Evolutionary conservation across 495 filamentous ascomycete species (phyloP).

Genomic region (Xylaria sp.): DNA sequence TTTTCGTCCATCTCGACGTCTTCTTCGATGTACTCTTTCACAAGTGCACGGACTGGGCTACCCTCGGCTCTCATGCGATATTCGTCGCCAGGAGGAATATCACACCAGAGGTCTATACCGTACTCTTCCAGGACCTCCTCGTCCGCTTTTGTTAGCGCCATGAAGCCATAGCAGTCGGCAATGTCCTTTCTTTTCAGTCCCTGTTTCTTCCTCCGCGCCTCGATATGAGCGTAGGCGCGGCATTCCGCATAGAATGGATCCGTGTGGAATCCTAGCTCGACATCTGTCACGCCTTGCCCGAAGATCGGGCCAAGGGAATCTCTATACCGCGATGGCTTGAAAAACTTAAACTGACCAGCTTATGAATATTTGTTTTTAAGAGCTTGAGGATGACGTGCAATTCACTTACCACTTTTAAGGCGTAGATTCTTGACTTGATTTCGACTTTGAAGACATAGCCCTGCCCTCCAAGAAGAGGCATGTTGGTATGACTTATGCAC

Average conservation of each 20-base stretch:
- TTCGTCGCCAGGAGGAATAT: conserved; percentile 3
- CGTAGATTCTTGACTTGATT: background rate
- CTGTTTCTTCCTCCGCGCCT: background rate
- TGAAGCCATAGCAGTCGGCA: background rate
- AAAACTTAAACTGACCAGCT: background rate
- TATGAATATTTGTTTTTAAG: background rate
- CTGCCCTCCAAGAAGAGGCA: no score
- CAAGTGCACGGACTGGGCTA: background rate
- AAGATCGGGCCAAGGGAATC: background rate
- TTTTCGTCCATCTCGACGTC: background rate
- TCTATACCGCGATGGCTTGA: background rate
- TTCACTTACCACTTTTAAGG: background rate
- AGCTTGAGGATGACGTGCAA: background rate
- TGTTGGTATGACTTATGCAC: background rate
- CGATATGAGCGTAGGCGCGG: conserved; percentile 4
- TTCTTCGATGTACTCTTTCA: conserved; percentile 19
- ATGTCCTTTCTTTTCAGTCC: background rate
- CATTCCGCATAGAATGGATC: conserved; percentile 15
- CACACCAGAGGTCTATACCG: conserved; percentile 13
- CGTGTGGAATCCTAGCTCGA: background rate
- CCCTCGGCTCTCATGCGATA: conserved; percentile 2
- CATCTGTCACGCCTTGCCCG: background rate
- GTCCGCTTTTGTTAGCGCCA: background rate
- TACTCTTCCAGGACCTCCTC: background rate
- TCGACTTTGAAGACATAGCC: background rate